A percentile compares a stretch with the other conserved stretches of the same genome.
Conservation (phyloP, 805 yeast species). For the Candida rishiriensis region DNA sequence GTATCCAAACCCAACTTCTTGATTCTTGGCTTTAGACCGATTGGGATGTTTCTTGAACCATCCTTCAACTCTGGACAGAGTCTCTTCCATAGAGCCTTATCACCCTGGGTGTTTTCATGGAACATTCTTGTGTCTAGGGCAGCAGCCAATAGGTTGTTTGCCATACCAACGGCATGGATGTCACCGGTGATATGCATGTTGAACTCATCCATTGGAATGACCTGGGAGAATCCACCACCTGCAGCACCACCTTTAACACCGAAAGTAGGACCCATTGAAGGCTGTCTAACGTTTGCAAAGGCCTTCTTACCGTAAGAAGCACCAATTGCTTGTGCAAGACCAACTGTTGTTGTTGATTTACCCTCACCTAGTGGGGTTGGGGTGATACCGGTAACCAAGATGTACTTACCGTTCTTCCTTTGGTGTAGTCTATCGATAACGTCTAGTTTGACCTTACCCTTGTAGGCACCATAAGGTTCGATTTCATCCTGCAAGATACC, state of each 20-base stretch:
- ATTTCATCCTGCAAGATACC: conserved; percentile 77
- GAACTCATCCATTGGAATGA: conserved; percentile 98
- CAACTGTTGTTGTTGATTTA: conserved; percentile 93
- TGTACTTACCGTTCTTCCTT: conserved; percentile 73
- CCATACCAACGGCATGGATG: conserved; percentile 92
- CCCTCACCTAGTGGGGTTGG: conserved; percentile 99
- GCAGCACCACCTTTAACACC: conserved; percentile 99
- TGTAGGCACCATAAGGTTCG: conserved; percentile 84
- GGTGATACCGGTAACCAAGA: conserved; percentile 94
- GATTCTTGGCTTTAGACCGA: conserved; percentile 72
- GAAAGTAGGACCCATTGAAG: conserved; percentile 98
- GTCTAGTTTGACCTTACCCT: conserved; percentile 79
- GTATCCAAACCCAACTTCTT: conserved; percentile 76
- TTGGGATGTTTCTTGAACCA: conserved; percentile 74
- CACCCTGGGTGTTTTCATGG: conserved; percentile 83
- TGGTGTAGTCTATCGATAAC: conserved; percentile 62
- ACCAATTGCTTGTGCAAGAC: conserved; percentile 93
- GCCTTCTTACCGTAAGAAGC: conserved; percentile 81
- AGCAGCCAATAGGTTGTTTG: conserved; percentile 90
- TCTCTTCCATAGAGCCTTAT: conserved; percentile 75
- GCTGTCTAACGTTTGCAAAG: conserved; percentile 95
- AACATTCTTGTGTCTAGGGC: conserved; percentile 96
- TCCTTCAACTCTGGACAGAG: conserved; percentile 77
- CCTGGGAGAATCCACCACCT: conserved; percentile 98
- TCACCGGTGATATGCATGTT: conserved; percentile 97